These are phyloP conservation scores for Cutaneotrichosporon cutaneum DNA, from an alignment of 1,284 basidiomycete species.

Conservation along the genomic window DNA sequence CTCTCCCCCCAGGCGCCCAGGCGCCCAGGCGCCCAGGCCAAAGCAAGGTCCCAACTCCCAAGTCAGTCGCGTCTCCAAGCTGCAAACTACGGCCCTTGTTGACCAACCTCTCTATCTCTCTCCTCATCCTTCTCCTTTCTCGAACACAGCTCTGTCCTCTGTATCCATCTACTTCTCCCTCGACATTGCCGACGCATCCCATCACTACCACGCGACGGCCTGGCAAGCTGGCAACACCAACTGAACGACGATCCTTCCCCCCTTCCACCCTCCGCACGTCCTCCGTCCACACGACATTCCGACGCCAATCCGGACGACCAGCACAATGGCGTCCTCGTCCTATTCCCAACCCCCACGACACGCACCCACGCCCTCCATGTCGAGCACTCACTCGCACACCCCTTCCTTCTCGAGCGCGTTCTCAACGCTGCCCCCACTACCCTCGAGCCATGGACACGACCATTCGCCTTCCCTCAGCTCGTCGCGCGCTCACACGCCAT, in stretches of 20 bases:
- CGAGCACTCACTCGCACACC: conserved; percentile 5
- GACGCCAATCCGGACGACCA: background rate
- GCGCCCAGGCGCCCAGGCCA: too few species aligned
- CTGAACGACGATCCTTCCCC: background rate
- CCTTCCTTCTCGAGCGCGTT: background rate
- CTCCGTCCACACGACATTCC: background rate
- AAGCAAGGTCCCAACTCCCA: too few species aligned
- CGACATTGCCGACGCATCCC: too few species aligned
- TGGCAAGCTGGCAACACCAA: too few species aligned
- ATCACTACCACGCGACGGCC: too few species aligned
- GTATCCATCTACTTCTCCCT: too few species aligned
- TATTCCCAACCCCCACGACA: background rate
- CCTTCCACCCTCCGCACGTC: background rate
- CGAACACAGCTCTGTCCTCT: too few species aligned
- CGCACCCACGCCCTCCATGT: conserved; percentile 1
- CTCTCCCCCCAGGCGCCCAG: too few species aligned
- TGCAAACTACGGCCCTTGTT: too few species aligned
- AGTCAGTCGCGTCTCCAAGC: too few species aligned
- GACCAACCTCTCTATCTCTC: too few species aligned
- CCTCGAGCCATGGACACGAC: background rate
- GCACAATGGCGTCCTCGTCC: background rate
- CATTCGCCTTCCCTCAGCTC: background rate
- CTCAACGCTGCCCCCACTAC: background rate
- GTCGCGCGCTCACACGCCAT: background rate
- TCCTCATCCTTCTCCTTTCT: too few species aligned